These are phyloP conservation scores for Rosa lucieae DNA, from an alignment of 306 rosid genomes.

Conservation along the genomic window DNA sequence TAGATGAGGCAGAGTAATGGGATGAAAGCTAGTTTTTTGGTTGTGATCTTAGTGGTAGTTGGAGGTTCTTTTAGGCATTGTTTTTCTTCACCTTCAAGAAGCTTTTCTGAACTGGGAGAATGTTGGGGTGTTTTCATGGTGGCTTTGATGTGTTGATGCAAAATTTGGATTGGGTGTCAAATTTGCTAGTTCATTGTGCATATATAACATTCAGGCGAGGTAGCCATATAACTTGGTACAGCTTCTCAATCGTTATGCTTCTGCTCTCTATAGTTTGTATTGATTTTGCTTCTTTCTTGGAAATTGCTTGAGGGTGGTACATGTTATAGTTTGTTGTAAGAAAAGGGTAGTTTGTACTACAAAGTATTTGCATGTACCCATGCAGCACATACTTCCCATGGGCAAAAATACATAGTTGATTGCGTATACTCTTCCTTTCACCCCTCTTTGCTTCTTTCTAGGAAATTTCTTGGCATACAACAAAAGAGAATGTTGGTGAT, in stretches of 20 bases:
- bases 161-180: background rate
- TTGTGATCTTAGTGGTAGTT: slow-evolving; percentile 11
- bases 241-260: background rate
- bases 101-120: slow-evolving; percentile 19
- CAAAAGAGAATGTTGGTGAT: background rate
- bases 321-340: background rate
- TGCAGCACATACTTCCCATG: background rate
- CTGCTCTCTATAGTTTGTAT: background rate
- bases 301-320: slow-evolving; percentile 21
- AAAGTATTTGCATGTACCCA: background rate
- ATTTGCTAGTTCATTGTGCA: background rate
- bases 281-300: slow-evolving; percentile 22
- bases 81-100: slow-evolving; percentile 15
- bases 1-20: slow-evolving; percentile 65
- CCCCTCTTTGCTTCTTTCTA: slow-evolving; percentile 4
- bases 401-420: background rate
- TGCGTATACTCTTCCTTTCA: background rate
- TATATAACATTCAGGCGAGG: background rate
- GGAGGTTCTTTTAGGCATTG: slow-evolving; percentile 3
- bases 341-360: background rate
- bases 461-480: slow-evolving; percentile 24
- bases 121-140: slow-evolving; percentile 16
- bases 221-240: slow-evolving; percentile 5
- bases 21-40: slow-evolving; percentile 39
- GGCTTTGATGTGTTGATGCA: background rate